Evolutionary conservation across 805 yeast species (phyloP).

Genomic region (Saturnispora hagleri): DNA sequence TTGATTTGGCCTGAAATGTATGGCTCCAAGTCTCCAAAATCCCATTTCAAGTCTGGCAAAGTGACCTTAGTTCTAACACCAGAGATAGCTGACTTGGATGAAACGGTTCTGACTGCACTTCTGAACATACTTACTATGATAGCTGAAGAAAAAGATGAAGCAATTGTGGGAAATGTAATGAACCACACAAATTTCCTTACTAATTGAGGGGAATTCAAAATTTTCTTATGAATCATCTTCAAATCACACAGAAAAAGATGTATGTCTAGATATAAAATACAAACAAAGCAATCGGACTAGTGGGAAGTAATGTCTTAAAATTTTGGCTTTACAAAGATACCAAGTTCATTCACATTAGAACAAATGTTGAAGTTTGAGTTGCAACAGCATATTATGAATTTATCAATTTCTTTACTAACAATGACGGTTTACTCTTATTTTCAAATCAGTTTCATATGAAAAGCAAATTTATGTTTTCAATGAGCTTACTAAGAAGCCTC

Average conservation of each 20-base stretch:
- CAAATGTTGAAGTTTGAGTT: neutral
- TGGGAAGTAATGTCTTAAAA: neutral
- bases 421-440: no score
- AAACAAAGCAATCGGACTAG: neutral
- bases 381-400: neutral
- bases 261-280: neutral
- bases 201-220: neutral
- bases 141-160: neutral
- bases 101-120: conserved; percentile 21
- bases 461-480: no score
- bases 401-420: no score
- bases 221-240: neutral
- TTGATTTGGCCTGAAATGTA: conserved; percentile 78
- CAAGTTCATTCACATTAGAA: no score
- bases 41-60: conserved; percentile 77
- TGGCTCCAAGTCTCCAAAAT: conserved; percentile 80
- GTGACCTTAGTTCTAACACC: conserved; percentile 54
- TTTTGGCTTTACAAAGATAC: neutral
- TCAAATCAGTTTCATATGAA: no score
- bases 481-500: neutral
- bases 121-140: conserved; percentile 10
- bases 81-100: conserved; percentile 12
- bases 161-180: neutral
- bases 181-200: neutral
- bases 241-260: no score